Evolutionary conservation across 441 rosid genomes (phyloP).

Genomic region (Aquilaria agallochum): DNA sequence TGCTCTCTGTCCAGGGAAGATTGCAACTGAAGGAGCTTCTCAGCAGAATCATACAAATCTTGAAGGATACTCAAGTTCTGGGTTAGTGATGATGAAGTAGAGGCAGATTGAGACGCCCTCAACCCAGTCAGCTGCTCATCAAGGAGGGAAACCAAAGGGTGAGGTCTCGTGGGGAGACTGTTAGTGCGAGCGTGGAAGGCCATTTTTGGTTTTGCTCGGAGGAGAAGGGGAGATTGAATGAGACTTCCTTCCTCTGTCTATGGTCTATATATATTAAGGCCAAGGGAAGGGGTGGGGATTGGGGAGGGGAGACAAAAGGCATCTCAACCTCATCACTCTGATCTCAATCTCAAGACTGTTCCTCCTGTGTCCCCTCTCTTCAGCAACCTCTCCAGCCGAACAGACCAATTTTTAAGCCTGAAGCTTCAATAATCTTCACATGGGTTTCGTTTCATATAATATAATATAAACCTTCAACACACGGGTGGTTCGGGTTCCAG

Average conservation of each 20-base stretch:
- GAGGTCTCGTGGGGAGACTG: slow-evolving; percentile 46
- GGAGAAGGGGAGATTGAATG: not conserved
- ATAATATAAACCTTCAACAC: too few relatives aligned
- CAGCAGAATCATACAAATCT: slow-evolving; percentile 34
- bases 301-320: slow-evolving; percentile 13
- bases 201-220: slow-evolving; percentile 5
- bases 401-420: not conserved
- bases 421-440: not conserved
- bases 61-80: slow-evolving; percentile 19
- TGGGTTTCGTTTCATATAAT: not conserved
- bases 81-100: slow-evolving; percentile 26
- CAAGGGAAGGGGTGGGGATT: too few relatives aligned
- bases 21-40: slow-evolving; percentile 28
- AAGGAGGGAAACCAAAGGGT: slow-evolving; percentile 26
- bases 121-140: slow-evolving; percentile 33
- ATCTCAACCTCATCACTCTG: slow-evolving; percentile 15
- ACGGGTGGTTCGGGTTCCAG: too few relatives aligned
- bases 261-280: not conserved
- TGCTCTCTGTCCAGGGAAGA: slow-evolving; percentile 12
- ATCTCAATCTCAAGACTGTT: slow-evolving; percentile 8
- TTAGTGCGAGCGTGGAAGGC: slow-evolving; percentile 32
- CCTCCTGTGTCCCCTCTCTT: slow-evolving; percentile 6
- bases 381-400: not conserved
- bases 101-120: slow-evolving; percentile 21
- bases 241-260: slow-evolving; percentile 14